Base-by-base conservation (phyloP, 495 filamentous ascomycete species). In the Collariella sp. region DNA sequence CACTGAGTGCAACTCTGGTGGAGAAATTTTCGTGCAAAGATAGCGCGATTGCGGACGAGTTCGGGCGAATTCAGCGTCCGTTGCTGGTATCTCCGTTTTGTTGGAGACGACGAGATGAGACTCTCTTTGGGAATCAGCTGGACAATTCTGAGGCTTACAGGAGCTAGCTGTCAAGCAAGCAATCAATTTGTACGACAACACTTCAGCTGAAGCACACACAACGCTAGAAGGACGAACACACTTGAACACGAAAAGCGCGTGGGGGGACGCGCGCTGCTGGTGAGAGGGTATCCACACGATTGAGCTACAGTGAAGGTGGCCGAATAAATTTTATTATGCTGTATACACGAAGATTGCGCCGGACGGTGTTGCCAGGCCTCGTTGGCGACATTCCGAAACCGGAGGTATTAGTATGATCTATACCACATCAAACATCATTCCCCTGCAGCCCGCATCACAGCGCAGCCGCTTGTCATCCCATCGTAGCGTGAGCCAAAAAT, bases 391-490 rank as follows among this genome's bases (percentile, higher is more conserved):
- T 40, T 40, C 31, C 42, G 19, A 39, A 18, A 18, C 51, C 36
- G 24, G 10, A 42, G 26, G 26, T 61, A 53, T 54, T 48, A 45
- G 26, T 29, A 59, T 22, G 20, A 54, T 29, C 24, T 50, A 50
- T 35, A 26, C 23, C 40, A 39, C 41, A 39, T 16, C 22, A 18
- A 26, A 29, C 38, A 34, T 43, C 35, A 11, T 29, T 20, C 46
- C 49, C 48, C 46, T 60, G 24, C 43, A 31, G 61, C 55, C 56
- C 61, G 55, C 58, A 61, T 64, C 59, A 64, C 44, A 41, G 1
- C 57, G 50, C 29, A 29, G 52, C 52, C 34, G 5, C 56, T 45
- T 42, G 33, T 51, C 63, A 55, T 56, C 58, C 52, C 54, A 26
- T 57, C 46, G 52, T 56, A 45, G 35, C 52, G 33, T 53, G 48